phyloP scores from a whole-genome alignment of 345 rosid genomes.

The Noccaea caerulescens region DNA sequence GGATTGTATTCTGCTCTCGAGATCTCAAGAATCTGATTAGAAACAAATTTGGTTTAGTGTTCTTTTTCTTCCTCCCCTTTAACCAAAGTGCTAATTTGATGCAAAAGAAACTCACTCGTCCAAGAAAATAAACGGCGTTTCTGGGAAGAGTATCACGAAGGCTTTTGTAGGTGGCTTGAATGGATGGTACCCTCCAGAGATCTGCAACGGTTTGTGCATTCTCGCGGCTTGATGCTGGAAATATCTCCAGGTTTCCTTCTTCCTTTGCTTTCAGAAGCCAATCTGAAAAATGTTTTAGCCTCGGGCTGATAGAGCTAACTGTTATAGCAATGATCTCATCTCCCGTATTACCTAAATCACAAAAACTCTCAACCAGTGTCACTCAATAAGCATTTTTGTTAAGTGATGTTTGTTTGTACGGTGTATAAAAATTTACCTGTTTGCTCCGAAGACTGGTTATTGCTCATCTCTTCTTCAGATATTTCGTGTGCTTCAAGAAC shows the following conservation, averaged over 20 bases:
- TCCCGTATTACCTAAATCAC: slow-evolving; percentile 45
- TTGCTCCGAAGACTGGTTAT: slow-evolving; percentile 44
- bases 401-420: slow-evolving; percentile 7
- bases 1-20: slow-evolving; percentile 72
- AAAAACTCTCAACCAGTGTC: slow-evolving; percentile 17
- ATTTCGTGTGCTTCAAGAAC: slow-evolving; percentile 68
- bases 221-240: slow-evolving; percentile 66
- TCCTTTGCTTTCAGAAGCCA: slow-evolving; percentile 69
- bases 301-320: slow-evolving; percentile 54
- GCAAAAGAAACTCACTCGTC: slow-evolving; percentile 57
- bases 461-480: slow-evolving; percentile 63
- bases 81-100: slow-evolving; percentile 10
- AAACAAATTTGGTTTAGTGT: slow-evolving; percentile 24
- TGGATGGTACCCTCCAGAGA: slow-evolving; percentile 71
- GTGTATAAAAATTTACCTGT: slow-evolving; percentile 48
- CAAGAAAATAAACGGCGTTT: slow-evolving; percentile 79
- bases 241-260: slow-evolving; percentile 76
- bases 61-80: not conserved
- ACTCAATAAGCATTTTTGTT: not conserved
- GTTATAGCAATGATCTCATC: slow-evolving; percentile 45
- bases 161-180: slow-evolving; percentile 79
- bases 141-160: slow-evolving; percentile 72
- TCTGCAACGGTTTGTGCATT: slow-evolving; percentile 69
- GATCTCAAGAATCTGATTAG: slow-evolving; percentile 74
- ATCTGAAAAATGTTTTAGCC: slow-evolving; percentile 68